Evolutionary conservation across 2,329 filamentous ascomycete species (phyloP).

Genomic region (Epichloe typhina): DNA sequence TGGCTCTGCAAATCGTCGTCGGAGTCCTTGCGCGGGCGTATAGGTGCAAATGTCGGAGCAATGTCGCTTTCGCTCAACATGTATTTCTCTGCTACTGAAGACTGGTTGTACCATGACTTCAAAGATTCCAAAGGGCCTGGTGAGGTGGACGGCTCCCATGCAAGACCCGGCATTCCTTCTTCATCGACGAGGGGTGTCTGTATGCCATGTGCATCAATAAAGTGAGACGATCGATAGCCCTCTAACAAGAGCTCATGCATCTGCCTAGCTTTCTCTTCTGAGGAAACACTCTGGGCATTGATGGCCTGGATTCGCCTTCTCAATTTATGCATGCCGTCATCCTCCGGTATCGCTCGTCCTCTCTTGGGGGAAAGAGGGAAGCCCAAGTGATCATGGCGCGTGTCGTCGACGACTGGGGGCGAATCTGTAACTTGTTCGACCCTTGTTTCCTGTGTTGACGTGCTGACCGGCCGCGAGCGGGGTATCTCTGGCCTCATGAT

Average conservation of each 20-base stretch:
- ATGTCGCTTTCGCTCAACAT: constrained; percentile 47
- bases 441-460: constrained; percentile 22
- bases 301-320: constrained; percentile 56
- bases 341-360: constrained; percentile 45
- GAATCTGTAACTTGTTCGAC: constrained; percentile 16
- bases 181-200: constrained; percentile 7
- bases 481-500: constrained; percentile 13
- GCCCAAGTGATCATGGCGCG: constrained; percentile 20
- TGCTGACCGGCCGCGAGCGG: constrained; percentile 18
- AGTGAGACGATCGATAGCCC: constrained; percentile 38
- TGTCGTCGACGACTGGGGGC: constrained; percentile 11
- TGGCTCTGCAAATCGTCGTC: constrained; percentile 26
- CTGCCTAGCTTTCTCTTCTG: constrained; percentile 53
- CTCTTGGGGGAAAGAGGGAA: constrained; percentile 17
- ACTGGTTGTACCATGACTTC: constrained; percentile 43
- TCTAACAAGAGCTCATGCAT: constrained; percentile 62
- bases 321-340: constrained; percentile 63
- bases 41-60: constrained; percentile 51
- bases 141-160: constrained; percentile 27
- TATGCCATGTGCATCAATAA: constrained; percentile 3
- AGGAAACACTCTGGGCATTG: constrained; percentile 44
- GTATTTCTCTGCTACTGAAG: constrained; percentile 28
- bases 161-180: constrained; percentile 12
- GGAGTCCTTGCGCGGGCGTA: constrained; percentile 32
- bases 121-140: constrained; percentile 38